phyloP scores from a whole-genome alignment of 768 basidiomycete genomes.

The Mycena polygramma region DNA sequence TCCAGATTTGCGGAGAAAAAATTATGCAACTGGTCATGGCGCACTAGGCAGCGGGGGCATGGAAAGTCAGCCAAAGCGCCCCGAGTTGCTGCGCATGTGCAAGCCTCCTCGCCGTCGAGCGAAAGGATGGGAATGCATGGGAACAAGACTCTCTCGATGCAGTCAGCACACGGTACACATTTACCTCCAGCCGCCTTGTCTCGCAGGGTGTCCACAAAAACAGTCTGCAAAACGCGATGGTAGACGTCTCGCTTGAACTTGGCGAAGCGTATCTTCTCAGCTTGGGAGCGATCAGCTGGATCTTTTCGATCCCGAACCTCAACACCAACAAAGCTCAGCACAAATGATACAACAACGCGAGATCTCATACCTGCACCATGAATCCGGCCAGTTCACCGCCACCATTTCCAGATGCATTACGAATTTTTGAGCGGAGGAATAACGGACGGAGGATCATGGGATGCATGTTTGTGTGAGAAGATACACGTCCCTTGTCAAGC shows the following conservation, averaged over 20 bases:
- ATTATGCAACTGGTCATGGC: conserved; percentile 23
- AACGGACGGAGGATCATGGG: too few species aligned
- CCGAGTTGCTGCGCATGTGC: conserved; percentile 16
- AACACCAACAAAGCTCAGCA: background rate
- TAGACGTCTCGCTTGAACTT: conserved; percentile 26
- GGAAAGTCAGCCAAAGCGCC: conserved; percentile 21
- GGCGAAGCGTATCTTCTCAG: conserved; percentile 14
- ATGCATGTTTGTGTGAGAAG: too few species aligned
- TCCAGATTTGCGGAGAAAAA: conserved; percentile 10
- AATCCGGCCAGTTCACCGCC: too few species aligned
- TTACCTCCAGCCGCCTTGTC: conserved; percentile 1
- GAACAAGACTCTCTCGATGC: conserved; percentile 14
- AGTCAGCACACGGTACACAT: conserved; percentile 23
- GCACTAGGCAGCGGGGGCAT: conserved; percentile 26
- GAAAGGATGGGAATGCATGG: conserved; percentile 17
- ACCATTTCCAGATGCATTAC: too few species aligned
- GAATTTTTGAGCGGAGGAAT: too few species aligned
- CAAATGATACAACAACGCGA: background rate
- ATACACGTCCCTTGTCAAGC: conserved; percentile 27
- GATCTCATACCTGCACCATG: conserved; percentile 17
- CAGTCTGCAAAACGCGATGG: conserved; percentile 18
- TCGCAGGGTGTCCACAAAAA: conserved; percentile 18
- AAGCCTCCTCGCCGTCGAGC: conserved; percentile 29
- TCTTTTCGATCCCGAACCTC: conserved; percentile 24
- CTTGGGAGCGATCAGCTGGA: conserved; percentile 8